These are phyloP conservation scores for Thelonectria olida DNA, from an alignment of 2,329 filamentous ascomycete species.

Conservation along the genomic window DNA sequence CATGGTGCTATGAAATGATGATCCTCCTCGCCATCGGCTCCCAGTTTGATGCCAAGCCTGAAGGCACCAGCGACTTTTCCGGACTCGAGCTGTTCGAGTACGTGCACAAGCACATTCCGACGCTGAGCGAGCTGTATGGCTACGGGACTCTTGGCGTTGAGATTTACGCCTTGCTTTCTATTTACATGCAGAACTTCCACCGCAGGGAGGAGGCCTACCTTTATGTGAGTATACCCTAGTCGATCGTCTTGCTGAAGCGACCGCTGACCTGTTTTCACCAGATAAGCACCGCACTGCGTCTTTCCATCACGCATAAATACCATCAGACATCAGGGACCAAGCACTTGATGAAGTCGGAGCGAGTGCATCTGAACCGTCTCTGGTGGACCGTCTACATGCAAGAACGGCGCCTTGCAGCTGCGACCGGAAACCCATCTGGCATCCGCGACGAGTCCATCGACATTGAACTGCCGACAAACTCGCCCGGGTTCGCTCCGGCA, in stretches of 20 bases:
- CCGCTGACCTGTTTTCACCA: background rate
- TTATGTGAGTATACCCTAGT: constrained; percentile 27
- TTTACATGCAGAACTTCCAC: constrained; percentile 37
- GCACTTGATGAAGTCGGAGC: constrained; percentile 39
- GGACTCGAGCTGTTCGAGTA: constrained; percentile 36
- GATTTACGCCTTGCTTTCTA: constrained; percentile 39
- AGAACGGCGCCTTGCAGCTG: constrained; percentile 39
- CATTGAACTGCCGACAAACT: constrained; percentile 37
- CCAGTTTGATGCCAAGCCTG: constrained; percentile 36
- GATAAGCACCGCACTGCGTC: constrained; percentile 41
- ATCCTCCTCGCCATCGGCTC: constrained; percentile 39
- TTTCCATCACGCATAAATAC: constrained; percentile 42
- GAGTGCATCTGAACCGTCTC: constrained; percentile 25
- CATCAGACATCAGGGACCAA: constrained; percentile 39
- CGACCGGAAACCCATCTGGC: constrained; percentile 38
- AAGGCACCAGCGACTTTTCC: constrained; percentile 37
- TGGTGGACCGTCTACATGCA: constrained; percentile 31
- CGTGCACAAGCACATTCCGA: constrained; percentile 40
- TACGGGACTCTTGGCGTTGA: constrained; percentile 42
- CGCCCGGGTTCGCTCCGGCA: constrained; percentile 41
- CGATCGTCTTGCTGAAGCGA: rapidly evolving
- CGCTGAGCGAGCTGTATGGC: constrained; percentile 36
- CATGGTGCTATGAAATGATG: constrained; percentile 41
- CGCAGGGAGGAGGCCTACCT: constrained; percentile 40
- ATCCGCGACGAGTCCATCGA: constrained; percentile 39